Evolutionary conservation across 495 filamentous ascomycete species (phyloP), one percentile per base, ranked within the genome.

Genomic region (Hypomontagnella monticulosa): DNA sequence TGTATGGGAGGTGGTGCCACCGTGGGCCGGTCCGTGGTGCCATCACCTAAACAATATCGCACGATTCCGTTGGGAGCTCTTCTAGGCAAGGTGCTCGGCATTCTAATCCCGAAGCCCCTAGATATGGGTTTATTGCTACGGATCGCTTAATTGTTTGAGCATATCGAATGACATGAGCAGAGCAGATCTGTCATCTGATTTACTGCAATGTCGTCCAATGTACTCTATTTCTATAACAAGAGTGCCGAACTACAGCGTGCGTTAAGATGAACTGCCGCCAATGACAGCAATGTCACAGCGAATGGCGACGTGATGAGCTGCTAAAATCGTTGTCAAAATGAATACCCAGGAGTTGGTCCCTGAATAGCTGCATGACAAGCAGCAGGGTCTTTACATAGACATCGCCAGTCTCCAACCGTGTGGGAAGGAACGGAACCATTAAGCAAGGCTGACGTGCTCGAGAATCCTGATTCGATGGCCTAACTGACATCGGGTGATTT

Each of bases 131-230:
- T 36, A 37, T 51, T 48, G 57, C 53, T 58, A 67, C 51, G 64
- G 46, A 12, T 10, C 38, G 43, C 62, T 48, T 63, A 47, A 47
- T 63, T 49, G 40, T 63, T 46, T n/a, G 36, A 43, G 32, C 27
- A 47, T 34, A 61, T 64, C 66, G 60, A 64, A 53, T 63, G 65
- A 44, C 53, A 68, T 50, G 53, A 44, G 34, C 48, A 40, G 66
- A 55, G 54, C 14, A 65, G 61, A 61, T 51, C 61, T 57, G 50
- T 65, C 60, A 54, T 64, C 60, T 48, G 56, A 61, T 65, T 59
- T 32, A 19, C 61, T 47, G 56, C 19, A 61, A 52, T 46, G 27
- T 65, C 52, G 49, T 64, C 55, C 58, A 63, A 60, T 68, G 42
- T 50, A 42, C 30, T 12, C 53, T 50, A 42, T 32, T 12, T 47